Evolutionary conservation across 2,329 filamentous ascomycete species (phyloP), one percentile per base, ranked within the genome.

Genomic region (Ceratocystis alfenasii): DNA sequence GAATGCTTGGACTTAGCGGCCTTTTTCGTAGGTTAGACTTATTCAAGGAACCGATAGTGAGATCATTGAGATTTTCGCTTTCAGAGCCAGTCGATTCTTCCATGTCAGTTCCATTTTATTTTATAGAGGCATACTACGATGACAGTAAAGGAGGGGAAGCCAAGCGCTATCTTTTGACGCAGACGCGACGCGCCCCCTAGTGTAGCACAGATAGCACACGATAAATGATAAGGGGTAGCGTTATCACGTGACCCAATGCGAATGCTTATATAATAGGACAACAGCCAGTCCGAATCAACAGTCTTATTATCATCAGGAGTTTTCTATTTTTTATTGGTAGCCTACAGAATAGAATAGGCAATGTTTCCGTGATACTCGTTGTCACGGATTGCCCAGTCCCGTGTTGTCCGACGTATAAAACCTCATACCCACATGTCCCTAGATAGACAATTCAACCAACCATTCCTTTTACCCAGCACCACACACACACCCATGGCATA

Each of bases 81-180:
- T 65, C 53, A 25, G 63, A 65, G 5, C 36, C 36, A 3, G 63
- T 64, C 15, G 50, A 64, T 28, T 30, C 48, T 22, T 53, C 63
- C 30, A 55, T n/a, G 20, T 53, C 48, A 45, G 44, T 22, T 36
- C 55, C 46, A 48, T 57, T 50, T 25, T 53, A 48, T 57, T 50
- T 25, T 53, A 50, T 44, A 41, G 46, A 17, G 30, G 2, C 30
- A 64, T 55, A n/a, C 22, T 25, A 28, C 45, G 28, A 15, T 20
- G 41, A 3, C 10, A 17, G 22, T 45, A 28, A 46, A 28, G 20
- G 8, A 48, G 20, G n/a, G 3, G 20, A 48, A n/a, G 46, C n/a
- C 17, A n/a, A 20, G 20, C 46, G n/a, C 46, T 7, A 6, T 22
- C 15, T 22, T 2, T 2, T 6, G 2, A 22, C 2, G 15, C 20